Conservation (phyloP, 2,329 filamentous ascomycete species). For the Colletotrichum abscissum region DNA sequence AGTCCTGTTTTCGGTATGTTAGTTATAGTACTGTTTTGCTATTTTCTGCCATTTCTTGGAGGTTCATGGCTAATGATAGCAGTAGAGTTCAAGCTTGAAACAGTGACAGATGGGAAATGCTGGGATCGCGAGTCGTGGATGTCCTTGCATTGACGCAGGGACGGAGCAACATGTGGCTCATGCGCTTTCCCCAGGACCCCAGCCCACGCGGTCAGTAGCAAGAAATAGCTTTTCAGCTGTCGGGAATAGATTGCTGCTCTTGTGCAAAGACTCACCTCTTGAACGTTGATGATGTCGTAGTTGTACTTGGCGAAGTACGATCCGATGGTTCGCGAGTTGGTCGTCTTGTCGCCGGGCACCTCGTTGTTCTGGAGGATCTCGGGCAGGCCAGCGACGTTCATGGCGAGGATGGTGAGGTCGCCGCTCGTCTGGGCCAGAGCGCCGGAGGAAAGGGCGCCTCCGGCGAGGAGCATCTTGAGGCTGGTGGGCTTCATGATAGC, state of each 20-base stretch:
- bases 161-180: constrained; percentile 18
- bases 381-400: constrained; percentile 72
- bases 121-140: neutral
- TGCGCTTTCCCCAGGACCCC: neutral
- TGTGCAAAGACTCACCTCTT: constrained; percentile 59
- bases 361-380: constrained; percentile 67
- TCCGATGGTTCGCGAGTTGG: constrained; percentile 68
- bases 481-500: constrained; percentile 21
- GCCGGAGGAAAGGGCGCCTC: constrained; percentile 15
- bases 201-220: neutral
- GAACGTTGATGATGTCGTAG: constrained; percentile 73
- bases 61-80: neutral
- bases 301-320: constrained; percentile 64
- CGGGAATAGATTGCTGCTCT: neutral
- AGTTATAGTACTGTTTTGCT: neutral
- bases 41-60: neutral
- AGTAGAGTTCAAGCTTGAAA: constrained; percentile 1
- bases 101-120: constrained; percentile 10
- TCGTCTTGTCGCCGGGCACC: constrained; percentile 70
- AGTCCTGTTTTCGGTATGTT: constrained; percentile 5
- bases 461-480: constrained; percentile 26
- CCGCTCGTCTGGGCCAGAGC: constrained; percentile 38
- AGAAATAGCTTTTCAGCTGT: neutral
- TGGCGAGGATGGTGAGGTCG: constrained; percentile 63
- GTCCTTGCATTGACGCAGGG: neutral